Evolutionary conservation across 2,329 filamentous ascomycete species (phyloP).

Genomic region (Aotearoamyces nothofagi): DNA sequence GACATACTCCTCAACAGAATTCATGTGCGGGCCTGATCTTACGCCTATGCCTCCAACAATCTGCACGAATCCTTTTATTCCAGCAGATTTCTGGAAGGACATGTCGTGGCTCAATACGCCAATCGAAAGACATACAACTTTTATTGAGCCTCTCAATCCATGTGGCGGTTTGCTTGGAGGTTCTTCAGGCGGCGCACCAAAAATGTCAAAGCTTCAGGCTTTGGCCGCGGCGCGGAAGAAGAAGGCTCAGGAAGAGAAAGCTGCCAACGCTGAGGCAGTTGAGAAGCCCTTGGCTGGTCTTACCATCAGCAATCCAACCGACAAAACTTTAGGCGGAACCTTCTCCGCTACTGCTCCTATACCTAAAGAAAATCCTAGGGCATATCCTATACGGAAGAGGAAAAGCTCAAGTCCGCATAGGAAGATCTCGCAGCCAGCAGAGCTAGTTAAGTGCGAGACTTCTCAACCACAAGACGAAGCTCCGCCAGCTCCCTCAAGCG

Average conservation of each 20-base stretch:
- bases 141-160: slow-evolving; percentile 43
- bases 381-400: slow-evolving; percentile 18
- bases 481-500: slow-evolving; percentile 6
- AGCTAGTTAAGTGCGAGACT: slow-evolving; percentile 4
- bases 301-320: slow-evolving; percentile 3
- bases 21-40: background rate
- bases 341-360: background rate
- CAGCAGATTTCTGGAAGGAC: slow-evolving; percentile 59
- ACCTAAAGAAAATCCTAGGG: slow-evolving; percentile 6
- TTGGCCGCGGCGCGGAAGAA: slow-evolving; percentile 76
- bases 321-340: background rate
- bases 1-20: too few species aligned
- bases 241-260: slow-evolving; percentile 51
- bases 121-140: slow-evolving; percentile 43
- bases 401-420: slow-evolving; percentile 19
- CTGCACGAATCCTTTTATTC: slow-evolving; percentile 22
- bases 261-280: slow-evolving; percentile 8
- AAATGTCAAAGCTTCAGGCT: slow-evolving; percentile 81
- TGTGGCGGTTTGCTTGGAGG: slow-evolving; percentile 66
- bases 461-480: slow-evolving; percentile 3
- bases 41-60: slow-evolving; percentile 4
- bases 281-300: slow-evolving; percentile 15
- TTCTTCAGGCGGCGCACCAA: slow-evolving; percentile 43
- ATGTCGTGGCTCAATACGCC: slow-evolving; percentile 75
- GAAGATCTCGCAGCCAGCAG: slow-evolving; percentile 9